Evolutionary conservation across 169 alveolate species (phyloP).

Genomic region (Plasmodium gonderi): DNA sequence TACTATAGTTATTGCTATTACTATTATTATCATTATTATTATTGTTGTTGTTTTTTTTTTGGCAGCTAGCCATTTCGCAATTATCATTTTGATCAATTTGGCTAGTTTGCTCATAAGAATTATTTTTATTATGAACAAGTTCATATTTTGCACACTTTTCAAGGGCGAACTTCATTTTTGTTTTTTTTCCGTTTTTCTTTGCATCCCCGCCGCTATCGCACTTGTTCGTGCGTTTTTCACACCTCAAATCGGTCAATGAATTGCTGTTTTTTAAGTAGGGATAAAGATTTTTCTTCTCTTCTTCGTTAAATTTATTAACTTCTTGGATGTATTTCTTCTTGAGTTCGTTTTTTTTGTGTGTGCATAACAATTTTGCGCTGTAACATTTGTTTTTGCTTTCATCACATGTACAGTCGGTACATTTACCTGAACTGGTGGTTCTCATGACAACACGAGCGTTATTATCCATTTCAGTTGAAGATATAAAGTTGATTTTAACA

Average conservation of each 20-base stretch:
- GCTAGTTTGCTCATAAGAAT: slow-evolving; percentile 7
- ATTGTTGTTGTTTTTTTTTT: background rate
- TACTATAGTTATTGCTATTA: too few species aligned
- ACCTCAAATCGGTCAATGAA: background rate
- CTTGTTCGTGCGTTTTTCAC: background rate
- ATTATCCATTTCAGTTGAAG: background rate
- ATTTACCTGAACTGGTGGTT: background rate
- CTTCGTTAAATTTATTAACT: background rate
- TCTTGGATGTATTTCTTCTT: slow-evolving; percentile 19
- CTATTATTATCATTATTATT: background rate
- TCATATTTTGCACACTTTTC: background rate
- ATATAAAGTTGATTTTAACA: background rate
- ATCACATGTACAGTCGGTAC: too few species aligned
- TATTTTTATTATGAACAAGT: background rate
- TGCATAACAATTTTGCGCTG: too few species aligned
- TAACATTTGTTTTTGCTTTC: too few species aligned
- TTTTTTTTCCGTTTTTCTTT: background rate
- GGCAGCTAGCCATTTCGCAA: background rate
- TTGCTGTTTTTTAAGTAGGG: slow-evolving; percentile 7
- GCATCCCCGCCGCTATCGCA: background rate
- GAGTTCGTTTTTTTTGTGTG: background rate
- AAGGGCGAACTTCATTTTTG: background rate
- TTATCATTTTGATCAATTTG: background rate
- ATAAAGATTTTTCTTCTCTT: slow-evolving; percentile 4
- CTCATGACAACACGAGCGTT: background rate